Evolutionary conservation across 768 basidiomycete genomes (phyloP).

Genomic region (Tulasnella sp.): DNA sequence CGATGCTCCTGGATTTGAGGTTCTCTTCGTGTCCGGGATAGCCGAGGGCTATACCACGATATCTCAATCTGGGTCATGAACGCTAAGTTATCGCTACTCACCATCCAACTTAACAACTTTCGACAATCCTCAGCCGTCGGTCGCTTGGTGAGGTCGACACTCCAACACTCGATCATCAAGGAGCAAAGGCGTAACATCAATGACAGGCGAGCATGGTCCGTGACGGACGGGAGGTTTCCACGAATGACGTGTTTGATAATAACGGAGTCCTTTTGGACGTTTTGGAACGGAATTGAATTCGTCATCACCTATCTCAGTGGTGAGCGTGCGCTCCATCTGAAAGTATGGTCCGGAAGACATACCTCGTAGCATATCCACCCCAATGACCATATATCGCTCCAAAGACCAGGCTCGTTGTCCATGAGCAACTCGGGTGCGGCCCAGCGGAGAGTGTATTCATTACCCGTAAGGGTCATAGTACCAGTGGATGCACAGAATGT

Average conservation of each 20-base stretch:
- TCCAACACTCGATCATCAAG: background rate
- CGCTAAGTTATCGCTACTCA: background rate
- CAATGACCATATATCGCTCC: background rate
- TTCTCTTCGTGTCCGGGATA: background rate
- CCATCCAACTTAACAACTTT: background rate
- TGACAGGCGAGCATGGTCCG: background rate
- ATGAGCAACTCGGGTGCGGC: background rate
- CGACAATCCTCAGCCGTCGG: background rate
- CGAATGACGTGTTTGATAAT: background rate
- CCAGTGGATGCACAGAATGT: background rate
- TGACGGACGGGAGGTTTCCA: background rate
- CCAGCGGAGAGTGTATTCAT: background rate
- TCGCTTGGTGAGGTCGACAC: background rate
- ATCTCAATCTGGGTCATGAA: background rate
- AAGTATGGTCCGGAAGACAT: background rate
- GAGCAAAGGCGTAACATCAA: background rate
- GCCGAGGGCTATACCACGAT: background rate
- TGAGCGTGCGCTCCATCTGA: background rate
- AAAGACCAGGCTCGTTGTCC: background rate
- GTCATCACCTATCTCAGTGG: background rate
- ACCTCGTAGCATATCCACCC: background rate
- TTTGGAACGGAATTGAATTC: background rate
- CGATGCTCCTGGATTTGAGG: background rate
- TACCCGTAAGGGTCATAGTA: background rate
- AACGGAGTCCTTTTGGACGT: background rate